Percentiles rank a stretch among this genome's conserved stretches.
Conservation (phyloP, 352 stramenopile species). For the Phytophthora ramorum region DNA sequence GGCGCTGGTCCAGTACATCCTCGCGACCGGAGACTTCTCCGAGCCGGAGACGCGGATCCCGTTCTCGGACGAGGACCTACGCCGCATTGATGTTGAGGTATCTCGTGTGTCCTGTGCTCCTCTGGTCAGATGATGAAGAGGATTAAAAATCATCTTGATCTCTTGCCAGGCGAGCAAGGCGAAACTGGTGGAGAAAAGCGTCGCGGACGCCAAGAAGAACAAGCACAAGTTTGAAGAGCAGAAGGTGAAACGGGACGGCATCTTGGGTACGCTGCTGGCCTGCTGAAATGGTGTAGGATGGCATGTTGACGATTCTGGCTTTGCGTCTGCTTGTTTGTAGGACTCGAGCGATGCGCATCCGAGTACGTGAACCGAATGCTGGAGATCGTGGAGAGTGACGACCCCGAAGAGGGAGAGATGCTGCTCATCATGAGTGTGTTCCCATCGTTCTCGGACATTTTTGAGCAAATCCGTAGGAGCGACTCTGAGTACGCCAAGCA, state of each 20-base stretch:
- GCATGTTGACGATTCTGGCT: slow-evolving; percentile 5
- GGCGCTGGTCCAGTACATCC: slow-evolving; percentile 88
- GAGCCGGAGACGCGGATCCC: slow-evolving; percentile 89
- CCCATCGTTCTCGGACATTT: slow-evolving; percentile 90
- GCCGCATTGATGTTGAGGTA: slow-evolving; percentile 78
- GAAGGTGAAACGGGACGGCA: slow-evolving; percentile 83
- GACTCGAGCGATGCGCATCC: slow-evolving; percentile 84
- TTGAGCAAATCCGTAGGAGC: slow-evolving; percentile 79
- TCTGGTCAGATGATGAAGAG: slow-evolving; percentile 39
- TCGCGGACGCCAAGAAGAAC: slow-evolving; percentile 79
- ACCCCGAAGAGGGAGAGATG: slow-evolving; percentile 83
- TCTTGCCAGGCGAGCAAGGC: slow-evolving; percentile 64
- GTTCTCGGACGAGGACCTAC: slow-evolving; percentile 86
- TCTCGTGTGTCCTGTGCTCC: slow-evolving; percentile 25
- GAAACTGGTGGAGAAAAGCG: slow-evolving; percentile 69
- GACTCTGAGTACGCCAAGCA: slow-evolving; percentile 87
- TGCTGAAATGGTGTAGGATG: background rate
- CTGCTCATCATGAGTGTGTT: slow-evolving; percentile 87
- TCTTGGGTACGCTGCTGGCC: slow-evolving; percentile 58
- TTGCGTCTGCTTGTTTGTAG: slow-evolving; percentile 28
- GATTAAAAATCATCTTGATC: slow-evolving; percentile 41
- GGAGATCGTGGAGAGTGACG: slow-evolving; percentile 80
- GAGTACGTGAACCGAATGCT: slow-evolving; percentile 90
- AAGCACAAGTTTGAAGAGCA: slow-evolving; percentile 81
- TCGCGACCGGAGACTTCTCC: slow-evolving; percentile 89